These are phyloP conservation scores for Xenoacremonium recifei DNA, from an alignment of 2,329 filamentous ascomycete genomes.

Conservation along the genomic window DNA sequence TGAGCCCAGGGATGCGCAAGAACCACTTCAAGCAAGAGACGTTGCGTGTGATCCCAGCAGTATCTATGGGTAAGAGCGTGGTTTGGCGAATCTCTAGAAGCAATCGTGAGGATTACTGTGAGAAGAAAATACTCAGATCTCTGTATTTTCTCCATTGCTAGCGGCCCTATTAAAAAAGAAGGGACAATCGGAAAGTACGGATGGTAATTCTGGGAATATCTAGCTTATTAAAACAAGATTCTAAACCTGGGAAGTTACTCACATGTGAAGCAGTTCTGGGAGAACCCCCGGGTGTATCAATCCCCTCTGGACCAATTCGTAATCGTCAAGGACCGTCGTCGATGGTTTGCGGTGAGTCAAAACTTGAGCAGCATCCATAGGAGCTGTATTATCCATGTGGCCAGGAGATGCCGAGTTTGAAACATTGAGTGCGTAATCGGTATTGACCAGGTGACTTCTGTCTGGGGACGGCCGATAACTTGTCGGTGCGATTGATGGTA, in stretches of 20 bases:
- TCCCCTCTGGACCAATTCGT: neutral
- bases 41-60: conserved; percentile 14
- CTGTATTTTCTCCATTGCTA: neutral
- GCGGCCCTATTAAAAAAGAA: neutral
- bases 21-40: conserved; percentile 8
- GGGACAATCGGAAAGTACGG: neutral
- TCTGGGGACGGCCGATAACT: neutral
- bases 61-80: conserved; percentile 8
- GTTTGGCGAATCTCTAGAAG: neutral
- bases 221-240: neutral
- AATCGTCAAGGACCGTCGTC: neutral
- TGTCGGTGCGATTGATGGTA: neutral
- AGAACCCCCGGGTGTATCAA: neutral
- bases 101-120: neutral
- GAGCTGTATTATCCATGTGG: no score
- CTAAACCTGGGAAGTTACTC: neutral
- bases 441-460: no score
- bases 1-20: conserved; percentile 12
- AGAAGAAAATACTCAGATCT: neutral
- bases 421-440: no score
- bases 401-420: no score
- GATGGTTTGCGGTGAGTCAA: no score
- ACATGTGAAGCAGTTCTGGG: neutral
- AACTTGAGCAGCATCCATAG: no score
- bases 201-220: neutral